Evolutionary conservation across 176 grass and related monocot species (phyloP), one percentile per base, ranked within the genome.

Genomic region (Aegilops tauschii): DNA sequence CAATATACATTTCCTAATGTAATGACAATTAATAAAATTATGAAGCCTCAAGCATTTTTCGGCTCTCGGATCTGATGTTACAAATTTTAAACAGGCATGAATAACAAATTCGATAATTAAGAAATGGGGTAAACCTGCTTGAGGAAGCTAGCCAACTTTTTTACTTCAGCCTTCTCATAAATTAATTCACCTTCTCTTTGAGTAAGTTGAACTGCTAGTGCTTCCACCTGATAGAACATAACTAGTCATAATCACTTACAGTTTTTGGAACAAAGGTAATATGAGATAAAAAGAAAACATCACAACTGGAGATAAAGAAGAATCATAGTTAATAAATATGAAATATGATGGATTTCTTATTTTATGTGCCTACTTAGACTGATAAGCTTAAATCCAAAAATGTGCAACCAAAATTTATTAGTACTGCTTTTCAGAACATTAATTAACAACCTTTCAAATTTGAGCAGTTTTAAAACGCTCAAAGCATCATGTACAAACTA

Each of bases 151-250:
- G 93, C 93, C 73, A 98, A 69, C 78, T 93, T 98, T 85, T 92
- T 95, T 34, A 98, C 90, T 95, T 98, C 96, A 18, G 93, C 88
- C 83, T 95, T 98, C 83, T 98, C 96, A 84, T 95, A 94, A 88
- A 98, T 88, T 83, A 98, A 86, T 80, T 98, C 96, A 36, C 93
- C 96, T 92, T 98, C 96, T 88, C 93, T 93, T 82, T 98, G 96
- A 62, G 96, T 98, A 74, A 98, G 86, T 61, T 98, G 96, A 66
- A 95, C 93, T 68, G 96, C 93, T 88, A 98, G 86, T 61, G 93
- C 90, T 81, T 98, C 96, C 70, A 98, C 96, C 96, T 98, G 77
- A 62, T 81, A 81, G 29, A 69, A 90, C 66, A 81, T 76, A 64
- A 56, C 45, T 84, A 62, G 6, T 27, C 85, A 87, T 28, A 80